Base-by-base conservation (phyloP, 805 yeast species). In the Pichia eremophila region DNA sequence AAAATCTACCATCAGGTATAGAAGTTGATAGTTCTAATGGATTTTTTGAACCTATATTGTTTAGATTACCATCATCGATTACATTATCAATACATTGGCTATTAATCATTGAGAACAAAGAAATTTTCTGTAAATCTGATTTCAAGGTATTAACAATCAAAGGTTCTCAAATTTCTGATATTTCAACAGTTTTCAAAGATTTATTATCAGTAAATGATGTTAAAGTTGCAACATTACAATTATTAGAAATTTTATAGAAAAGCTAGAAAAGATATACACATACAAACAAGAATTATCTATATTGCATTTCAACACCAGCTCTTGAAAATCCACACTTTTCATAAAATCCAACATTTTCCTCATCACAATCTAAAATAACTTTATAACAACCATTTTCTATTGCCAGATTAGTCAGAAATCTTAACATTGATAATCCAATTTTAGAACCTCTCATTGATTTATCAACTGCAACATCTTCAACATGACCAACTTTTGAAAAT, bases 381-480 rank as follows among this genome's bases (percentile, higher is more conserved):
- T 91, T 91, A 68, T 91, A 91, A 59, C 95, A 88, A 6, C 91
- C 93, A 14, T 57, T 60, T 3, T 65, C 57, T 45, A 73, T 56
- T 2, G 85, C 96, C 31, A 85, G 59, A 25, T 70, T 67, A 4
- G 82, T 75, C 59, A 91, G 70, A 9, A 75, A 69, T 17, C 72
- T 68, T 54, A 91, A 85, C 65, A 91, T 62, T 17, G 72, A 66
- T 54, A 73, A 69, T 0, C 99, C 99, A 42, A 91, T 68, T 55
- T 78, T 78, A 60, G 83, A 81, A 8, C 99, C 99, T 60, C 90
- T 97, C 61, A 85, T 85, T 18, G 72, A 67, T 31, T 63, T 61
- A 18, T 79, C 72, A 5, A 91, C 95, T 1, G 97, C 83, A 51
- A 91, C 91, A 62, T 91, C 99, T 60, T 91, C 99, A 53, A 91